Evolutionary conservation across 768 basidiomycete genomes (phyloP).

Genomic region (Xerocomus brunneocitrinus): DNA sequence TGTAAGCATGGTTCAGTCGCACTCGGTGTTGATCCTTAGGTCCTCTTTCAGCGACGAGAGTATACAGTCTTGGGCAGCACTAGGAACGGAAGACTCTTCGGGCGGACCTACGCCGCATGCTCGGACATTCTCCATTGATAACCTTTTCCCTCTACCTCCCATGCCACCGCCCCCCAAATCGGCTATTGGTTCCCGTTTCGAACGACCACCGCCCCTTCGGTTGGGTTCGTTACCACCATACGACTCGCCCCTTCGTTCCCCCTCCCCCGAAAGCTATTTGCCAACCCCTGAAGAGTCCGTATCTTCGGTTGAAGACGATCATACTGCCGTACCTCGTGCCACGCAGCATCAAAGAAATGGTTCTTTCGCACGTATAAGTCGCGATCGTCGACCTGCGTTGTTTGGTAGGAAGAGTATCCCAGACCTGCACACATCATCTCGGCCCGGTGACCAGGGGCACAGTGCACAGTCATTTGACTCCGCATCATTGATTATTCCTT

Average conservation of each 20-base stretch:
- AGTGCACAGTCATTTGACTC: constrained; percentile 26
- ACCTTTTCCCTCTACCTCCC: constrained; percentile 44
- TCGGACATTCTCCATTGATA: constrained; percentile 59
- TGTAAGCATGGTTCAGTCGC: constrained; percentile 15
- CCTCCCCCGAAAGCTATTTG: constrained; percentile 50
- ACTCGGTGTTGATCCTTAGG: constrained; percentile 1
- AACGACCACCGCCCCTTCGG: constrained; percentile 47
- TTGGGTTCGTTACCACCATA: constrained; percentile 42
- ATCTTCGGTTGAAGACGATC: constrained; percentile 44
- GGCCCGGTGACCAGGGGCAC: constrained; percentile 31
- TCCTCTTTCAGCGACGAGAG: constrained; percentile 34
- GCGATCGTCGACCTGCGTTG: constrained; percentile 36
- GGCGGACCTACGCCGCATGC: constrained; percentile 45
- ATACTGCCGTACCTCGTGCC: constrained; percentile 25
- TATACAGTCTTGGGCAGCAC: constrained; percentile 43
- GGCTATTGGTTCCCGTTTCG: constrained; percentile 22
- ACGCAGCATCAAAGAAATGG: constrained; percentile 46
- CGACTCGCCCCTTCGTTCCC: constrained; percentile 43
- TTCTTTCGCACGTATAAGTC: constrained; percentile 42
- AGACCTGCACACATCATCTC: constrained; percentile 58
- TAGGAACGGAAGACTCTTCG: constrained; percentile 35
- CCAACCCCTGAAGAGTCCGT: constrained; percentile 57
- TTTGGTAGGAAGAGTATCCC: constrained; percentile 80
- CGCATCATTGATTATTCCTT: constrained; percentile 9
- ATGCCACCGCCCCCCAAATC: constrained; percentile 24